Conservation (phyloP, 192 early-diverging fungal species). For the Podila verticillata region DNA sequence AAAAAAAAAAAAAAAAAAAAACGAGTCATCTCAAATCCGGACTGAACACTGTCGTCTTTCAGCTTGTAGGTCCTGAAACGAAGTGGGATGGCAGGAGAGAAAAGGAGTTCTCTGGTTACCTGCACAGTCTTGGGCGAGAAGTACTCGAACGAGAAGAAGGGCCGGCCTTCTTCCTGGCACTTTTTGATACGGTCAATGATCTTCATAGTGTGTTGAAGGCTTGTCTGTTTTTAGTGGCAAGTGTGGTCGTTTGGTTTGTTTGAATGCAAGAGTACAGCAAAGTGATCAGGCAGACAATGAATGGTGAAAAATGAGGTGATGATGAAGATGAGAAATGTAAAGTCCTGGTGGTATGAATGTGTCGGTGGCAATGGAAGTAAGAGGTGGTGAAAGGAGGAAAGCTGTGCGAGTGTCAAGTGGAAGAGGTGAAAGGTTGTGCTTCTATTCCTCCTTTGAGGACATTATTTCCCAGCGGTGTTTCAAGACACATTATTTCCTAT, state of each 20-base stretch:
- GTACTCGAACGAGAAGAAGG: conserved; percentile 92
- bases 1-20: too few relatives aligned
- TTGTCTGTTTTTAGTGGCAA: neutral
- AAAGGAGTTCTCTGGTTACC: conserved; percentile 15
- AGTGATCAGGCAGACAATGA: neutral
- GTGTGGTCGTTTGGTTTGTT: neutral
- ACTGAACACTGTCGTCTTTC: too few relatives aligned
- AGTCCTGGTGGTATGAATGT: too few relatives aligned
- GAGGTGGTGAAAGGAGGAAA: too few relatives aligned
- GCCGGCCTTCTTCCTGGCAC: conserved; percentile 69
- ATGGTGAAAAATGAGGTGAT: neutral
- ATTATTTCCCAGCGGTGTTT: too few relatives aligned
- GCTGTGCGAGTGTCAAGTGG: neutral
- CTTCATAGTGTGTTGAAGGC: conserved; percentile 60
- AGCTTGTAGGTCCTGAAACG: too few relatives aligned
- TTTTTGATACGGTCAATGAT: conserved; percentile 75
- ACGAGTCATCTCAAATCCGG: too few relatives aligned
- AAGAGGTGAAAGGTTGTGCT: neutral
- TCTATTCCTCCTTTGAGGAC: conserved; percentile 14
- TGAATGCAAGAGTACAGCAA: neutral
- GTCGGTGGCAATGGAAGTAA: neutral
- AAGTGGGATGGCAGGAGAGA: neutral
- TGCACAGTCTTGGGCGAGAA: conserved; percentile 94
- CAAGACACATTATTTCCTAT: too few relatives aligned
- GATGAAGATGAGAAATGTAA: too few relatives aligned